These are phyloP conservation scores for Arthroderma sp. DNA, from an alignment of 2,329 filamentous ascomycete genomes.

Conservation along the genomic window DNA sequence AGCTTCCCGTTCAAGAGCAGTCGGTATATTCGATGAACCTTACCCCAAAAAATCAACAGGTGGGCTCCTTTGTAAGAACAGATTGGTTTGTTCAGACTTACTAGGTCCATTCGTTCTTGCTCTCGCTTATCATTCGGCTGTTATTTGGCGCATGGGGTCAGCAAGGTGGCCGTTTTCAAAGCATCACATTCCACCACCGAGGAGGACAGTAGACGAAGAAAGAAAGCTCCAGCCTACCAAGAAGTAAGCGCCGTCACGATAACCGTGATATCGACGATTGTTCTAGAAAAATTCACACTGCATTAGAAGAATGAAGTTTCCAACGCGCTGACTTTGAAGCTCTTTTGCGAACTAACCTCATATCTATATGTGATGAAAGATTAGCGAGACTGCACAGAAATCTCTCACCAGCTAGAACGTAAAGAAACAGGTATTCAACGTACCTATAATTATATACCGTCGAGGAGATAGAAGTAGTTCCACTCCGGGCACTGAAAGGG, in stretches of 20 bases:
- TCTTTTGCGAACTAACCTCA: too few species aligned
- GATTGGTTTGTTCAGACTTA: constrained; percentile 2
- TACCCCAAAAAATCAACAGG: not conserved
- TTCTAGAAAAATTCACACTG: constrained; percentile 1
- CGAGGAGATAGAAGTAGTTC: constrained; percentile 7
- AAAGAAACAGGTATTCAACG: too few species aligned
- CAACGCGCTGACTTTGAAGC: too few species aligned
- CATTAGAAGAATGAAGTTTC: too few species aligned
- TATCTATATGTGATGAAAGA: too few species aligned
- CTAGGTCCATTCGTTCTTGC: constrained; percentile 10
- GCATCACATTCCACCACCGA: too few species aligned
- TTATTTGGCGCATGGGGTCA: not conserved
- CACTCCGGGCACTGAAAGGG: not conserved
- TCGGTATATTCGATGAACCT: constrained; percentile 8
- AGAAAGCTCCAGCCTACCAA: constrained; percentile 4
- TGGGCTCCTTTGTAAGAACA: not conserved
- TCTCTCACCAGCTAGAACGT: too few species aligned
- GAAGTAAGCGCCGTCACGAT: constrained; percentile 9
- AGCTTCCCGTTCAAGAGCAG: constrained; percentile 6
- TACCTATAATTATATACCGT: constrained; percentile 8
- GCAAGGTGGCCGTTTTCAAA: too few species aligned
- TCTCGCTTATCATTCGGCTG: constrained; percentile 11
- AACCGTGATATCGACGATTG: constrained; percentile 9
- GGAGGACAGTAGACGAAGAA: too few species aligned
- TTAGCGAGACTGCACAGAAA: too few species aligned